These are phyloP conservation scores for Nasturtium officinale DNA, from an alignment of 345 rosid species.

Conservation along the genomic window DNA sequence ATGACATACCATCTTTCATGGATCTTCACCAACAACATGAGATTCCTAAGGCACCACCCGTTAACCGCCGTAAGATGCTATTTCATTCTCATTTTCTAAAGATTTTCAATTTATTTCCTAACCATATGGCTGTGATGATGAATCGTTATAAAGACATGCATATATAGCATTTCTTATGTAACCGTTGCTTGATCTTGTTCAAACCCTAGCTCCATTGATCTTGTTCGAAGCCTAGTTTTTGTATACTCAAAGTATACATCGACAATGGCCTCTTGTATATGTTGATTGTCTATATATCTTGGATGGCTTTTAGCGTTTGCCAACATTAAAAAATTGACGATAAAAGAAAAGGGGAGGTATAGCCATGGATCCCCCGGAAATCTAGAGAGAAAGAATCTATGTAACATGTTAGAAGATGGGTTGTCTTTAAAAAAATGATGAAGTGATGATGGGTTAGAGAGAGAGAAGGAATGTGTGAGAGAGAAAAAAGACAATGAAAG, in stretches of 20 bases:
- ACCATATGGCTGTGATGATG: neutral
- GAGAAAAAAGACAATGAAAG: conserved; percentile 37
- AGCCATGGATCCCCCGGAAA: conserved; percentile 57
- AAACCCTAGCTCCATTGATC: conserved; percentile 2
- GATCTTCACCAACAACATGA: conserved; percentile 54
- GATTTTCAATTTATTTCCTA: neutral
- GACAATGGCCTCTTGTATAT: conserved; percentile 7
- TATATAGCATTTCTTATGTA: neutral
- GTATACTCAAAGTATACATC: neutral
- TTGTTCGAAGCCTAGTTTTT: neutral
- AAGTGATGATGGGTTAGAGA: conserved; percentile 54
- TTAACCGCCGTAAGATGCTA: conserved; percentile 76
- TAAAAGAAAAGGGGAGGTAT: conserved; percentile 2
- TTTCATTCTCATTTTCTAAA: conserved; percentile 2
- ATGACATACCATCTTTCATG: conserved; percentile 51
- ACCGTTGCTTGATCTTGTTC: conserved; percentile 17
- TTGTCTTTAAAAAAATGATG: conserved; percentile 56
- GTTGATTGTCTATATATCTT: neutral
- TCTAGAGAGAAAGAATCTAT: conserved; percentile 47
- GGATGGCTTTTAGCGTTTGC: conserved; percentile 16
- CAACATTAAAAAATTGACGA: conserved; percentile 1
- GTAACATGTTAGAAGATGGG: conserved; percentile 35
- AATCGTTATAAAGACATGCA: conserved; percentile 24
- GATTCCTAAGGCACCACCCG: conserved; percentile 69
- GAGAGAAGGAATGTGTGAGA: conserved; percentile 40